Conservation (phyloP, 495 filamentous ascomycete species). For the Hypomontagnella monticulosa region DNA sequence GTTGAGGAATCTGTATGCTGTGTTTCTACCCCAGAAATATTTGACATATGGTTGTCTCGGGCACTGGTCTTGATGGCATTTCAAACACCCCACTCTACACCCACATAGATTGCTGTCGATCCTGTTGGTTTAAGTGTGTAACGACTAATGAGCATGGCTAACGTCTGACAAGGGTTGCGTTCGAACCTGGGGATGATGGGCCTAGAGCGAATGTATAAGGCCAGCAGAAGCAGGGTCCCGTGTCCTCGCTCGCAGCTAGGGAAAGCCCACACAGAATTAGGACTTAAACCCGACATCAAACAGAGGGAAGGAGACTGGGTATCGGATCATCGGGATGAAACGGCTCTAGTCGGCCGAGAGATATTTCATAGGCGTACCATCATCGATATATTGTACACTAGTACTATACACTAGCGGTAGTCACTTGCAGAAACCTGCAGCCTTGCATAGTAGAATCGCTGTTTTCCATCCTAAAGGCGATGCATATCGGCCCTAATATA, state of each 20-base stretch:
- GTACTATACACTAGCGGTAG: slow-evolving; percentile 5
- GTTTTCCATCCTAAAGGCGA: slow-evolving; percentile 2
- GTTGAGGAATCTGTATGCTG: neutral
- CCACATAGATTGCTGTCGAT: slow-evolving; percentile 14
- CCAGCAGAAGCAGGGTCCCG: slow-evolving; percentile 27
- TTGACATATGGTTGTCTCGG: slow-evolving; percentile 32
- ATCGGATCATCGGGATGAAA: slow-evolving; percentile 5
- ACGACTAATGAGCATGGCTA: slow-evolving; percentile 2
- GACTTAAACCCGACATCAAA: slow-evolving; percentile 22
- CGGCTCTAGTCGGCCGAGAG: slow-evolving; percentile 1
- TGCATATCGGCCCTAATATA: slow-evolving; percentile 2
- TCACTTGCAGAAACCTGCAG: slow-evolving; percentile 15
- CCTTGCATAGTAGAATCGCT: slow-evolving; percentile 11
- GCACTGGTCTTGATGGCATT: neutral
- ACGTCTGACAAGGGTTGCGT: neutral
- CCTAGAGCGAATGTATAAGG: neutral
- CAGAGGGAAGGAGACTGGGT: slow-evolving; percentile 12
- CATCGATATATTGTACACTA: neutral
- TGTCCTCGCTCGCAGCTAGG: slow-evolving; percentile 25
- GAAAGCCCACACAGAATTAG: slow-evolving; percentile 11
- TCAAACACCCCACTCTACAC: neutral
- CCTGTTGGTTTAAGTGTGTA: slow-evolving; percentile 14
- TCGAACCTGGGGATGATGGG: slow-evolving; percentile 16
- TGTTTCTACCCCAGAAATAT: slow-evolving; percentile 19
- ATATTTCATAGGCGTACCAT: neutral